These are phyloP conservation scores for Moelleriella libera DNA, from an alignment of 2,329 filamentous ascomycete species.

Conservation along the genomic window DNA sequence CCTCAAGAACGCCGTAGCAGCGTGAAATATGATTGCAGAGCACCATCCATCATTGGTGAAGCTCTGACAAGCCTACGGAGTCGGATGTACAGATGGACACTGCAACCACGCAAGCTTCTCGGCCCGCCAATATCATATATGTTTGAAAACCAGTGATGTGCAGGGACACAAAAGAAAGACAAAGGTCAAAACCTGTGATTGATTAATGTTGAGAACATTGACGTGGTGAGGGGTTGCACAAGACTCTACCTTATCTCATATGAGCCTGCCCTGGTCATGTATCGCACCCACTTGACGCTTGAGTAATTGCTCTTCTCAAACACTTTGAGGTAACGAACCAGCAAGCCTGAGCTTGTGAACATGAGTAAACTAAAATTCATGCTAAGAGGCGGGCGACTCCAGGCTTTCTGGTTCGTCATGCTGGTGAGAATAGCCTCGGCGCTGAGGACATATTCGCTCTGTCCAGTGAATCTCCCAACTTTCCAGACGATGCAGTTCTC, in stretches of 20 bases:
- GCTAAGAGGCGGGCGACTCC: conserved; percentile 85
- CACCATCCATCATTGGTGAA: no score
- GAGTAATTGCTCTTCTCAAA: conserved; percentile 99
- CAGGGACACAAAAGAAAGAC: no score
- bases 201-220: not conserved
- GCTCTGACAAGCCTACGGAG: no score
- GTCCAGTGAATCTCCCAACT: conserved; percentile 95
- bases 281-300: conserved; percentile 97
- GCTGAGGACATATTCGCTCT: conserved; percentile 88
- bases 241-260: conserved; percentile 74
- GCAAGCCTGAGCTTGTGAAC: conserved; percentile 88
- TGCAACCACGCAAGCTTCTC: no score
- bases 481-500: conserved; percentile 99
- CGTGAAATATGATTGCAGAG: no score
- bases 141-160: no score
- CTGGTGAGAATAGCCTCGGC: conserved; percentile 86
- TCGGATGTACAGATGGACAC: no score
- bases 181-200: not conserved
- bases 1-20: no score
- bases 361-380: conserved; percentile 89
- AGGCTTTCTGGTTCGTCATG: conserved; percentile 97
- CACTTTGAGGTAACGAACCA: conserved; percentile 93
- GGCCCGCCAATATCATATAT: no score
- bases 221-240: not conserved
- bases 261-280: conserved; percentile 95